Evolutionary conservation across 345 rosid genomes (phyloP).

Genomic region (Populus ilicifolia): DNA sequence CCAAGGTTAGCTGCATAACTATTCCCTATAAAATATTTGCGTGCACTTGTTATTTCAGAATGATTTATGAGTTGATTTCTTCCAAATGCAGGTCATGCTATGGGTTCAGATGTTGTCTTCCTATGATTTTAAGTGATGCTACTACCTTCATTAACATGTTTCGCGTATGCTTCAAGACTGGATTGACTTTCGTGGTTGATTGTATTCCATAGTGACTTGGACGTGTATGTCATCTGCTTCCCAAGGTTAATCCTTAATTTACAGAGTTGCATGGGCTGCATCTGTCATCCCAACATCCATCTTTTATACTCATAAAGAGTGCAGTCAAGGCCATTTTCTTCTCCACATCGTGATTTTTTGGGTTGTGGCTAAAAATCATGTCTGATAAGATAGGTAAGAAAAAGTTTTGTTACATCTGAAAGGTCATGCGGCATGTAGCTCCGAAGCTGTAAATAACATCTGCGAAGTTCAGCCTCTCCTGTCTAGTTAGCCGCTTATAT

Average conservation of each 20-base stretch:
- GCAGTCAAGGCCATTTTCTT: neutral
- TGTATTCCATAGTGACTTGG: neutral
- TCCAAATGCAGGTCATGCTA: conserved; percentile 7
- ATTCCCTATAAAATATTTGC: neutral
- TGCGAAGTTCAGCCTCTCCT: neutral
- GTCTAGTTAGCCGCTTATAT: neutral
- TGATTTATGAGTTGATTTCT: neutral
- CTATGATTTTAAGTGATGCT: neutral
- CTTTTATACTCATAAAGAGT: neutral
- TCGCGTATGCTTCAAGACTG: neutral
- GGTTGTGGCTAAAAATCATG: neutral
- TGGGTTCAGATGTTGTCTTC: neutral
- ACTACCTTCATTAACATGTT: neutral
- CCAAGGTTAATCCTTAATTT: neutral
- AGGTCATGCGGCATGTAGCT: neutral
- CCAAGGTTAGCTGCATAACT: conserved; percentile 33
- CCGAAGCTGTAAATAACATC: neutral
- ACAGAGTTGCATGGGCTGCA: neutral
- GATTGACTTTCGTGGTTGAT: neutral
- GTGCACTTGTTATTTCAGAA: neutral
- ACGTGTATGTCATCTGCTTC: neutral
- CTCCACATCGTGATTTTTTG: neutral
- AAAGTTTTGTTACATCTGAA: neutral
- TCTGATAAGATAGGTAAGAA: neutral
- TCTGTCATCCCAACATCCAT: neutral